phyloP scores from a whole-genome alignment of 345 rosid species.

The Lepidium sativum region DNA sequence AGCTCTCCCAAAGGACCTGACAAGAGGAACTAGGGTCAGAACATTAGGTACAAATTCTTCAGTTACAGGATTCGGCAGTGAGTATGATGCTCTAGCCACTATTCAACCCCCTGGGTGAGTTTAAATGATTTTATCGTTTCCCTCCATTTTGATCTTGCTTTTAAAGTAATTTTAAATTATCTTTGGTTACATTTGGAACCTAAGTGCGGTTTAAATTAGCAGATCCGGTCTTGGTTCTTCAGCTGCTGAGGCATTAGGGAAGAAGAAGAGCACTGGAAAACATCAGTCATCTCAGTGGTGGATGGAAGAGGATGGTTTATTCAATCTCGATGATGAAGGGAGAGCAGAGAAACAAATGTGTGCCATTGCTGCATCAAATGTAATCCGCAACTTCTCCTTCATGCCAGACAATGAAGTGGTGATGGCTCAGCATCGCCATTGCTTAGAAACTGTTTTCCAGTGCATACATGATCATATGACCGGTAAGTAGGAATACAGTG shows the following conservation, averaged over 20 bases:
- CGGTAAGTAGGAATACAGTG: constrained; percentile 37
- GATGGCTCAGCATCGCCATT: constrained; percentile 96
- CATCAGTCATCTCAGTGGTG: constrained; percentile 68
- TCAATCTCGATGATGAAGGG: constrained; percentile 88
- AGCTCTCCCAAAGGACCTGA: constrained; percentile 58
- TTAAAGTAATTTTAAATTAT: neutral
- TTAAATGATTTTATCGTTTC: neutral
- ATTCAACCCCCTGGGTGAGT: constrained; percentile 46
- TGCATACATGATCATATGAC: constrained; percentile 70
- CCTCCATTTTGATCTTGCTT: neutral
- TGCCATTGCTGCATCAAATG: constrained; percentile 88
- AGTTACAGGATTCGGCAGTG: constrained; percentile 76
- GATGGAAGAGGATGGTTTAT: constrained; percentile 83
- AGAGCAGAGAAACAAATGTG: constrained; percentile 86
- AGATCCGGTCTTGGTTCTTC: constrained; percentile 42
- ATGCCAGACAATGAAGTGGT: constrained; percentile 95
- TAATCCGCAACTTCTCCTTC: constrained; percentile 90
- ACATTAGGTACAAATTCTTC: constrained; percentile 57
- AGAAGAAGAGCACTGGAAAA: constrained; percentile 44
- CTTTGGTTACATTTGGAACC: neutral
- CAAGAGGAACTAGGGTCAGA: constrained; percentile 50
- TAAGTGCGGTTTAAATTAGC: constrained; percentile 18
- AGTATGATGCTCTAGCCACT: constrained; percentile 51
- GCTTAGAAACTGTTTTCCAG: constrained; percentile 94
- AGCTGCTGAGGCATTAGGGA: constrained; percentile 31